Percentiles rank a stretch among this genome's conserved stretches.
Conservation (phyloP, 2,329 filamentous ascomycete species). For the Aspergillus proliferans region DNA sequence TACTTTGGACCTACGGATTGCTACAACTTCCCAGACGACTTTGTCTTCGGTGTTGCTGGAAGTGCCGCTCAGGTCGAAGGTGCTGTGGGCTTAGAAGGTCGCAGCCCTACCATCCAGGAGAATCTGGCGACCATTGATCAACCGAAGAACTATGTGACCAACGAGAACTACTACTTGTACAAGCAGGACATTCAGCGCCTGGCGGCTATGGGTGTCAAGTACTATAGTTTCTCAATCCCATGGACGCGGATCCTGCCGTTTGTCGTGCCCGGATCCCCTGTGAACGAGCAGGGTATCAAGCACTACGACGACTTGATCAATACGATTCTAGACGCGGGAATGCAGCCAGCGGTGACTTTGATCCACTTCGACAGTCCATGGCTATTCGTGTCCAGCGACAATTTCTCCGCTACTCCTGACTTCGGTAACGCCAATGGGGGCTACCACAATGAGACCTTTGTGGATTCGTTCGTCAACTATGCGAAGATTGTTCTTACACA, state of each 20-base stretch:
- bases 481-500: constrained; percentile 33
- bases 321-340: constrained; percentile 36
- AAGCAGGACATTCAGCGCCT: constrained; percentile 41
- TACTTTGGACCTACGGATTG: constrained; percentile 41
- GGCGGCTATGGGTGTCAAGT: constrained; percentile 33
- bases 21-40: constrained; percentile 32
- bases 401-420: constrained; percentile 12
- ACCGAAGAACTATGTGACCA: constrained; percentile 43
- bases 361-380: constrained; percentile 25
- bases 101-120: constrained; percentile 35
- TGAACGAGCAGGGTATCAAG: constrained; percentile 42
- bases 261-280: constrained; percentile 34
- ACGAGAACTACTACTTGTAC: constrained; percentile 47
- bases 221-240: constrained; percentile 42
- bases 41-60: constrained; percentile 40
- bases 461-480: constrained; percentile 34
- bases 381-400: constrained; percentile 16
- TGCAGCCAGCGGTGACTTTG: constrained; percentile 42
- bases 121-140: constrained; percentile 27
- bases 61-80: constrained; percentile 43
- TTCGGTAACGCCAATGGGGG: constrained; percentile 24
- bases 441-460: constrained; percentile 37
- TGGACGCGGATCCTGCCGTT: constrained; percentile 48
- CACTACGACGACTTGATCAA: constrained; percentile 48
- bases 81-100: constrained; percentile 35